phyloP scores from a whole-genome alignment of 2,329 filamentous ascomycete genomes.

The Pleomassaria siparia region DNA sequence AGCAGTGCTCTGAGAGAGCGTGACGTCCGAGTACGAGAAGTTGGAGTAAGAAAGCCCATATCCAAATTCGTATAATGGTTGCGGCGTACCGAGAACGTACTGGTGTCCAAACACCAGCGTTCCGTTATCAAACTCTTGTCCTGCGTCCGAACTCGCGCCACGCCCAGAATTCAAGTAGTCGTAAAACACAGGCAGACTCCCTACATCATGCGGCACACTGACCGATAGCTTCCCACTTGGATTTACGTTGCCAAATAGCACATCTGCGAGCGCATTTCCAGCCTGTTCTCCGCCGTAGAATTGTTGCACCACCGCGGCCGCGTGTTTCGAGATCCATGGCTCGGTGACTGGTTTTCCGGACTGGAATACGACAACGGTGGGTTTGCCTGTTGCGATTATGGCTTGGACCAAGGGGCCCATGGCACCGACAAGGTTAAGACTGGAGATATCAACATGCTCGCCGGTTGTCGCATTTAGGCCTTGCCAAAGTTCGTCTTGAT shows the following conservation, averaged over 20 bases:
- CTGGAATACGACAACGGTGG: constrained; percentile 68
- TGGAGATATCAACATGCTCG: constrained; percentile 69
- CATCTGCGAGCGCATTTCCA: constrained; percentile 65
- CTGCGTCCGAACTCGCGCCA: constrained; percentile 51
- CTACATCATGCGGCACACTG: constrained; percentile 67
- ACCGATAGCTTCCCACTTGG: constrained; percentile 68
- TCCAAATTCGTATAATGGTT: constrained; percentile 66
- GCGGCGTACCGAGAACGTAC: constrained; percentile 63
- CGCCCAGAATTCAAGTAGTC: constrained; percentile 71
- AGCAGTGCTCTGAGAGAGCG: constrained; percentile 53
- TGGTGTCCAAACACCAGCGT: constrained; percentile 65
- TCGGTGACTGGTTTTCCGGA: constrained; percentile 74
- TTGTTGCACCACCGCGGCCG: constrained; percentile 69
- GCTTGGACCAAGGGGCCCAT: constrained; percentile 67
- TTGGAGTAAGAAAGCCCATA: constrained; percentile 67
- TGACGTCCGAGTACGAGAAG: constrained; percentile 61
- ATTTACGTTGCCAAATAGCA: constrained; percentile 63
- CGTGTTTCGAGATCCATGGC: constrained; percentile 67
- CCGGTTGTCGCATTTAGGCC: constrained; percentile 74
- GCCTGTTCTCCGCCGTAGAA: constrained; percentile 74
- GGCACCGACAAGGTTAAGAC: constrained; percentile 68
- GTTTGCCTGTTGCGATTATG: constrained; percentile 67
- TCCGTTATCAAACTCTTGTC: constrained; percentile 58
- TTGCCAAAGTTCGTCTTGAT: constrained; percentile 70
- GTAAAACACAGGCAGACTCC: constrained; percentile 69